Conservation (phyloP, 2,329 filamentous ascomycete species). For the Nemania serpens region DNA sequence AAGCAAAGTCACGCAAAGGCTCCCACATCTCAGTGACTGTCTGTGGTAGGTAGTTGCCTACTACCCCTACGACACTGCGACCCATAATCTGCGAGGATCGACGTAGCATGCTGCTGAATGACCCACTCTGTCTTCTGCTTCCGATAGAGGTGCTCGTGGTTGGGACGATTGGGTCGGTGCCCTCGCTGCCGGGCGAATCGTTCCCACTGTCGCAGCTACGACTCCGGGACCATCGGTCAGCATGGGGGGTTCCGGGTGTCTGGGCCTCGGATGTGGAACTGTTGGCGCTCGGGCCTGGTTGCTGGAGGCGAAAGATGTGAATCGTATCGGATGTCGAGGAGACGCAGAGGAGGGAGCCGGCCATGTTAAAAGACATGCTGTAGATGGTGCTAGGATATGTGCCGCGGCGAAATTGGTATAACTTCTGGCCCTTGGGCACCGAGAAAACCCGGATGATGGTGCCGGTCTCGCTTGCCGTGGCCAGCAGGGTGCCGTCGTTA, state of each 20-base stretch:
- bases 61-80: slow-evolving; percentile 82
- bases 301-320: slow-evolving; percentile 86
- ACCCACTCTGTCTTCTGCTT: slow-evolving; percentile 66
- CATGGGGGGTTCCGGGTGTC: slow-evolving; percentile 47
- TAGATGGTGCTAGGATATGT: slow-evolving; percentile 96
- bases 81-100: slow-evolving; percentile 94
- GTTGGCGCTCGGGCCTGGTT: slow-evolving; percentile 45
- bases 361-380: slow-evolving; percentile 98
- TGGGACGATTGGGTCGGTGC: slow-evolving; percentile 45
- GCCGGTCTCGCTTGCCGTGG: slow-evolving; percentile 95
- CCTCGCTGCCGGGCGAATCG: slow-evolving; percentile 57
- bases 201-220: slow-evolving; percentile 60
- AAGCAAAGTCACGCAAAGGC: slow-evolving; percentile 91
- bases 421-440: slow-evolving; percentile 85
- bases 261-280: slow-evolving; percentile 46
- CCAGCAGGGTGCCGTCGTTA: slow-evolving; percentile 86
- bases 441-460: slow-evolving; percentile 97
- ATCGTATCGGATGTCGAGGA: slow-evolving; percentile 96
- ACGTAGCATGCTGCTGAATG: slow-evolving; percentile 88
- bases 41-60: slow-evolving; percentile 89
- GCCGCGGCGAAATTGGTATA: slow-evolving; percentile 94
- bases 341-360: slow-evolving; percentile 89
- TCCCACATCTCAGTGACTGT: slow-evolving; percentile 99
- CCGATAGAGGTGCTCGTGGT: slow-evolving; percentile 38
- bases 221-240: slow-evolving; percentile 58